Conservation (phyloP, 2,329 filamentous ascomycete species). For the Botrytis cinerea region DNA sequence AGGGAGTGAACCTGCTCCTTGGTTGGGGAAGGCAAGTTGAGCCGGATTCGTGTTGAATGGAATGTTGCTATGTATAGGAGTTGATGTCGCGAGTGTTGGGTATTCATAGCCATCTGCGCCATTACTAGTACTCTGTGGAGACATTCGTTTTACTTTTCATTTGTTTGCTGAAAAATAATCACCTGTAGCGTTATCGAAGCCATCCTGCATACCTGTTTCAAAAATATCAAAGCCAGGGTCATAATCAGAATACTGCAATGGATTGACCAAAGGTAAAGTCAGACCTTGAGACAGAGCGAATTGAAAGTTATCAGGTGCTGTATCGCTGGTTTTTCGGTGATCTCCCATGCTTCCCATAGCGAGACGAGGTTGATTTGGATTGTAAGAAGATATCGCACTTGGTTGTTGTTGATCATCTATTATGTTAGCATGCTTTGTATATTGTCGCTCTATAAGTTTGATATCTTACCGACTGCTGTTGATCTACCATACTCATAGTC, state of each 20-base stretch:
- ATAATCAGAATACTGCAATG: rapidly evolving
- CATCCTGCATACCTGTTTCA: neutral
- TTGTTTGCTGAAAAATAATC: neutral
- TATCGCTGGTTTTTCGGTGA: neutral
- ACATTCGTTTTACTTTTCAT: neutral
- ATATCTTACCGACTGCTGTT: neutral
- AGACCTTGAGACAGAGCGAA: rapidly evolving
- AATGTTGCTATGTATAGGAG: neutral
- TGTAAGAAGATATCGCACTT: neutral
- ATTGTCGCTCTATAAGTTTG: neutral
- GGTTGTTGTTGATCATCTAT: neutral
- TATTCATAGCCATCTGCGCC: neutral
- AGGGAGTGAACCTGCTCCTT: neutral
- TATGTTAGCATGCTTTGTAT: neutral
- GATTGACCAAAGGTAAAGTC: no score
- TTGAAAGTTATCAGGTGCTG: neutral
- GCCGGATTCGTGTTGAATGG: rapidly evolving
- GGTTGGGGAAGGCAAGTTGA: neutral
- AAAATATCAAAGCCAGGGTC: neutral
- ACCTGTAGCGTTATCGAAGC: neutral
- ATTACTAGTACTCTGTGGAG: neutral
- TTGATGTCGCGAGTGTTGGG: neutral
- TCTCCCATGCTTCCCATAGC: neutral
- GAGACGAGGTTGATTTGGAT: neutral
- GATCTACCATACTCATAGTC: neutral